Conservation (phyloP, 345 rosid genomes). For the Orychophragmus violaceus region DNA sequence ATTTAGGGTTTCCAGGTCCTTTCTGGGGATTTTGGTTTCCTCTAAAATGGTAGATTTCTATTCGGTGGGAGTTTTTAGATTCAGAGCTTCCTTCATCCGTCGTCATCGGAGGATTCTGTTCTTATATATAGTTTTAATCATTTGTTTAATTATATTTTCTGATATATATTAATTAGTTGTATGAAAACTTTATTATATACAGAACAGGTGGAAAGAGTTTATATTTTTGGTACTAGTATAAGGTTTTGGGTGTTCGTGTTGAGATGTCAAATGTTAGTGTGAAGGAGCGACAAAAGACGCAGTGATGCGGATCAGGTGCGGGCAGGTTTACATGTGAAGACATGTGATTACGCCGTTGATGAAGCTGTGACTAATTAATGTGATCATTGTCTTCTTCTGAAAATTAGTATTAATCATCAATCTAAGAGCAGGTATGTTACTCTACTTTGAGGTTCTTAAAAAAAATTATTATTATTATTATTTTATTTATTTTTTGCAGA, state of each 20-base stretch:
- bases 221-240: too few relatives aligned
- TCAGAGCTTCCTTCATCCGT: constrained; percentile 30
- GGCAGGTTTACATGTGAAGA: background rate
- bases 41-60: background rate
- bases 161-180: too few relatives aligned
- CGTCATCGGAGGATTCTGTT: constrained; percentile 26
- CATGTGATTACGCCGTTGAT: background rate
- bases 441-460: too few relatives aligned
- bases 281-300: too few relatives aligned
- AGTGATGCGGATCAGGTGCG: background rate
- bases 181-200: too few relatives aligned
- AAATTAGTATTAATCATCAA: too few relatives aligned
- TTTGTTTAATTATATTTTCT: background rate
- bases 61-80: constrained; percentile 9
- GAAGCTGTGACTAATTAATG: background rate
- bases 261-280: too few relatives aligned
- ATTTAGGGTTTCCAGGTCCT: constrained; percentile 35
- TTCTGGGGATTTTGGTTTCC: background rate
- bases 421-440: too few relatives aligned
- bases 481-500: too few relatives aligned
- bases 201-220: background rate
- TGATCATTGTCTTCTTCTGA: too few relatives aligned
- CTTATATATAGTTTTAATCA: background rate
- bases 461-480: too few relatives aligned
- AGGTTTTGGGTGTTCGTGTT: too few relatives aligned